phyloP scores from a whole-genome alignment of 2,329 filamentous ascomycete species.

The Mariannaea elegans region DNA sequence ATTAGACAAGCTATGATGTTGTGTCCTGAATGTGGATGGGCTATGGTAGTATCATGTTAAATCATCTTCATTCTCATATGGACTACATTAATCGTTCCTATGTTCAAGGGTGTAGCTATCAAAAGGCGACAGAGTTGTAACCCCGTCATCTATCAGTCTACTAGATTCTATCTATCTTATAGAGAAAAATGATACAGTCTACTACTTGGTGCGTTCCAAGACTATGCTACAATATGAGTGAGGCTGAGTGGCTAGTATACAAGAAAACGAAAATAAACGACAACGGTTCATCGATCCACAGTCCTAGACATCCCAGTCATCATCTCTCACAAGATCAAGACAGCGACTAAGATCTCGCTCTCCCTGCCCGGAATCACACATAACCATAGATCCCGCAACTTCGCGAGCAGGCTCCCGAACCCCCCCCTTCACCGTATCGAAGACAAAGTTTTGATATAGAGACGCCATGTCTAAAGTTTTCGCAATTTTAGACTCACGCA shows the following conservation, averaged over 20 bases:
- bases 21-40: too few relatives aligned
- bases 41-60: too few relatives aligned
- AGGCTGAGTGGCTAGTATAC: background rate
- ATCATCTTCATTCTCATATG: too few relatives aligned
- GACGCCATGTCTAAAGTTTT: background rate
- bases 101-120: too few relatives aligned
- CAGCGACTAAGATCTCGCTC: slow-evolving; percentile 14
- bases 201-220: background rate
- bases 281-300: background rate
- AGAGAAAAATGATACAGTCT: too few relatives aligned
- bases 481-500: slow-evolving; percentile 5
- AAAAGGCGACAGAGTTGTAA: too few relatives aligned
- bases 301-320: background rate
- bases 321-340: slow-evolving; percentile 14
- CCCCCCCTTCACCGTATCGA: slow-evolving; percentile 29
- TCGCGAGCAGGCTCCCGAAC: slow-evolving; percentile 25
- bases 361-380: slow-evolving; percentile 20
- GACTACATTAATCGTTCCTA: too few relatives aligned
- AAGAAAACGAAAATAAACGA: slow-evolving; percentile 11
- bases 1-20: too few relatives aligned
- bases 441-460: background rate
- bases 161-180: background rate
- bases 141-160: background rate
- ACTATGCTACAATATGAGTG: background rate
- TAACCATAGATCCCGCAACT: slow-evolving; percentile 25